Percentiles rank a stretch among this genome's conserved stretches.
These are phyloP conservation scores for Nidula microcarpa DNA, from an alignment of 768 basidiomycete genomes.

Conservation along the genomic window DNA sequence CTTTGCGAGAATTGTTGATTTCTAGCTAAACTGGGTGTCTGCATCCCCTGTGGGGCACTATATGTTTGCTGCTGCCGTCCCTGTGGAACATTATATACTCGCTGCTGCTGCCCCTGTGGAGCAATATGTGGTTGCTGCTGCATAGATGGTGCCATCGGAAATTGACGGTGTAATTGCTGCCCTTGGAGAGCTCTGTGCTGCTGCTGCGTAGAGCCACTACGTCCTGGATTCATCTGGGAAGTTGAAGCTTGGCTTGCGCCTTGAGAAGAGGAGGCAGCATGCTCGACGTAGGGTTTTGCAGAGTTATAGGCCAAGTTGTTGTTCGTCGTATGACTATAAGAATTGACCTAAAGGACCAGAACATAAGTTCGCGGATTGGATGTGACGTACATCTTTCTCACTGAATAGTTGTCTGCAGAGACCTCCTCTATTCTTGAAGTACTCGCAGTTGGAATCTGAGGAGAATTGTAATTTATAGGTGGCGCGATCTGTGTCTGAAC, in stretches of 20 bases:
- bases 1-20: not conserved
- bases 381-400: not conserved
- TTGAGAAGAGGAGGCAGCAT: too few relatives aligned
- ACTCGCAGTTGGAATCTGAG: not conserved
- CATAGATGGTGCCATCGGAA: not conserved
- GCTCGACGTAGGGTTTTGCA: not conserved
- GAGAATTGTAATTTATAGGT: not conserved
- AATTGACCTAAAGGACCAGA: not conserved
- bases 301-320: not conserved
- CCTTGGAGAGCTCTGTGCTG: not conserved
- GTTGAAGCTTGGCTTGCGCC: too few relatives aligned
- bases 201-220: not conserved
- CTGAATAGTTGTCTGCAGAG: not conserved
- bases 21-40: not conserved
- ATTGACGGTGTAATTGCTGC: not conserved
- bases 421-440: constrained; percentile 10
- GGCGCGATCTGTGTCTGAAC: not conserved
- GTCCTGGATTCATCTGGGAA: too few relatives aligned
- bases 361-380: not conserved
- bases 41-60: not conserved
- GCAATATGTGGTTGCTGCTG: not conserved
- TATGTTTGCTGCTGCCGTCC: not conserved
- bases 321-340: not conserved
- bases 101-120: not conserved
- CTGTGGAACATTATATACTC: not conserved